Evolutionary conservation across 2,329 filamentous ascomycete genomes (phyloP), one percentile per base, ranked within the genome.

Genomic region (Pezicula neosporulosa): DNA sequence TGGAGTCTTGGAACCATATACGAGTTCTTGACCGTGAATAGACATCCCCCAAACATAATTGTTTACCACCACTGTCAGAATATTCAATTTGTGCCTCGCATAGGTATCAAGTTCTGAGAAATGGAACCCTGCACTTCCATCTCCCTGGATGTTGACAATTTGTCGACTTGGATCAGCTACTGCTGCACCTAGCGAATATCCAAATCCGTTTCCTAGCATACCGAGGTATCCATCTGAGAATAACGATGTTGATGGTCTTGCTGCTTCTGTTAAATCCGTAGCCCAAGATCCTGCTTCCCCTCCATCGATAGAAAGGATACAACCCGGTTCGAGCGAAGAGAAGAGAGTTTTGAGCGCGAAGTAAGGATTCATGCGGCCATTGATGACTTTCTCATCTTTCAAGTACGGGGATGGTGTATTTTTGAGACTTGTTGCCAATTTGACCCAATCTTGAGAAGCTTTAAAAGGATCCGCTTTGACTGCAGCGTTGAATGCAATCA

Each of bases 181-280:
- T 0, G 72, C 72, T 9, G 69, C 70, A 0, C 74, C 73, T 2
- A 76, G 60, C 1, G 66, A 60, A 55, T 76, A 76, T 4, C 73
- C 73, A 63, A 70, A 76, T 4, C 73, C 73, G 51, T 72, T 76
- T 1, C 73, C 73, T 1, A 76, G 63, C 60, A 75, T 74, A 2
- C 74, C 73, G 1, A 76, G 63, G 45, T 75, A 70, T 46, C 69
- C 67, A 0, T 66, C 67, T 6, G 61, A 47, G 9, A 60, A 61
- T 8, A 71, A 59, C 2, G 57, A 56, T 5, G 63, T 58, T 15
- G 61, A 56, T 3, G 63, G 57, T 33, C 60, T 44, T 9, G 65
- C 58, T 38, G 52, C 42, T 47, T 65, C 66, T 6, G 65, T 63
- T 10, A 60, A 58, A 54, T 68, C 67, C 2, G 63, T 60, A 2